These are phyloP conservation scores for Suhomyces sp. DNA, from an alignment of 805 yeast genomes.

Conservation along the genomic window DNA sequence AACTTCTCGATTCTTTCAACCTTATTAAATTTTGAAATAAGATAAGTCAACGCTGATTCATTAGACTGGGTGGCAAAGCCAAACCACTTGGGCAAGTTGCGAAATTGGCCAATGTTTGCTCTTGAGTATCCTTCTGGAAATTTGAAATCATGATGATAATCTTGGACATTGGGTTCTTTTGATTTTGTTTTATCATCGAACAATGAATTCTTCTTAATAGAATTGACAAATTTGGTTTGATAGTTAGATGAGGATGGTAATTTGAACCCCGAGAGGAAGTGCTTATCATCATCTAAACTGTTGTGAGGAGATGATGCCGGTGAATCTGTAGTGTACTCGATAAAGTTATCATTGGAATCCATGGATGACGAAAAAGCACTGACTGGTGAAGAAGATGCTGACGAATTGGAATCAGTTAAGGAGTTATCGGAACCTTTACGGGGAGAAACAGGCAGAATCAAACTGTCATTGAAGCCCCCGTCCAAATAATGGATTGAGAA, in stretches of 20 bases:
- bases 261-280: constrained; percentile 38
- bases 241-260: constrained; percentile 42
- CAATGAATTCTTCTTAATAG: constrained; percentile 33
- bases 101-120: constrained; percentile 3
- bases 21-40: constrained; percentile 33
- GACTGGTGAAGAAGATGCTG: constrained; percentile 5
- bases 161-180: not conserved
- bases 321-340: constrained; percentile 10
- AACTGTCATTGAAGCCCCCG: constrained; percentile 25
- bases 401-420: constrained; percentile 5
- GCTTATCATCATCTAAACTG: constrained; percentile 1
- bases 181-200: constrained; percentile 4
- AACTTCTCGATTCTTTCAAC: constrained; percentile 40
- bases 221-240: constrained; percentile 33
- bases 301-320: constrained; percentile 3
- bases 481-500: constrained; percentile 24
- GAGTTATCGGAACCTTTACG: not conserved
- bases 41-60: constrained; percentile 21
- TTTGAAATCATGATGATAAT: constrained; percentile 10
- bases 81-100: constrained; percentile 35
- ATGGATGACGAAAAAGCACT: constrained; percentile 8
- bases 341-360: constrained; percentile 9
- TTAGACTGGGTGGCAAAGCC: constrained; percentile 20
- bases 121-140: constrained; percentile 7
- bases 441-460: constrained; percentile 2